Evolutionary conservation across 2,329 filamentous ascomycete species (phyloP), one percentile per base, ranked within the genome.

Genomic region (Aureobasidium subglaciale): DNA sequence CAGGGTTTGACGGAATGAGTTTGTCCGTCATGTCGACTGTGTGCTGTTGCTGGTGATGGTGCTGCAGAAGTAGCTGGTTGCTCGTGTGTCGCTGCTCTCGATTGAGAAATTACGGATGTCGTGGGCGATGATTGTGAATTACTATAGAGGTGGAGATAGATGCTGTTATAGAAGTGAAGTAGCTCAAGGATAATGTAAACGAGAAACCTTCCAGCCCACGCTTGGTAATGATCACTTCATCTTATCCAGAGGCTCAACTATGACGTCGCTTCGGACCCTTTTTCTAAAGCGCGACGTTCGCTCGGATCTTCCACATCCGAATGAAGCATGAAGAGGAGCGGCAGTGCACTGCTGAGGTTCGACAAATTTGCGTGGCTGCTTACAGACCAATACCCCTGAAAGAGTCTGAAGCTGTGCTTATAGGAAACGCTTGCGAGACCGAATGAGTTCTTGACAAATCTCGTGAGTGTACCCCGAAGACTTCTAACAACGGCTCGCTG

Each of bases 1-100:
- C 80, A 11, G 91, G 90, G 64, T 92, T 85, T n/a, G 69, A 67
- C 2, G 76, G 76, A 18, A 77, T 71, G 57, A 71, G 63, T 56
- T 70, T 72, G 54, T 27, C 41, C 5, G 54, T 32, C 54, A 56
- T 56, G 16, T 32, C 49, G 54, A 10, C 16, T 15, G 10, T 20
- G 27, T 27, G n/a, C n/a, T n/a, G n/a, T n/a, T n/a, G n/a, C n/a
- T n/a, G n/a, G n/a, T n/a, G n/a, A n/a, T n/a, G 38, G 4, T 35
- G 15, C 11, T 22, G 46, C n/a, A 29, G 48, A 24, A 22, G 22
- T 24, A 29, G 35, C 16, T 27, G n/a, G 35, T 13, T 52, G 25
- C 13, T 40, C 16, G 16, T 13, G 9, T 37, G 1, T 41, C 18
- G 35, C 18, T 40, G 24, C 24, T 50, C 29, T 10, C 35, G 8